Conservation (phyloP, 768 basidiomycete genomes). For the Xanthoconium stramineum region DNA sequence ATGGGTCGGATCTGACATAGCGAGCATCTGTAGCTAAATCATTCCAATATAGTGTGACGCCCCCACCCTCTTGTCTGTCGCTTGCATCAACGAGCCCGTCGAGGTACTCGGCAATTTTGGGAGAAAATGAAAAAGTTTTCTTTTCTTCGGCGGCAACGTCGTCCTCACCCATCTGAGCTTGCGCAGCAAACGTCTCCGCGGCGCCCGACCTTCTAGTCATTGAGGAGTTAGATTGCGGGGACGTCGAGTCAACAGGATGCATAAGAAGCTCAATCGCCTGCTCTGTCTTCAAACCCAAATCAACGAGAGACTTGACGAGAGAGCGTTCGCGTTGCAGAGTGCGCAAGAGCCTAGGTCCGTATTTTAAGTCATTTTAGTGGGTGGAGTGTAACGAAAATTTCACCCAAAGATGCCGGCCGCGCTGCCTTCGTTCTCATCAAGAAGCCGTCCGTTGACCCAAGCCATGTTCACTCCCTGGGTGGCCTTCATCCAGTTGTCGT, state of each 20-base stretch:
- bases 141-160: slow-evolving; percentile 50
- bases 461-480: slow-evolving; percentile 53
- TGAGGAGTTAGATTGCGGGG: slow-evolving; percentile 39
- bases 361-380: slow-evolving; percentile 5
- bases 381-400: slow-evolving; percentile 9
- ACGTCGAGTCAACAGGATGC: slow-evolving; percentile 52
- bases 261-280: slow-evolving; percentile 76
- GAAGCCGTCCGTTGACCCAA: slow-evolving; percentile 77
- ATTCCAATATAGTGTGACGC: slow-evolving; percentile 83
- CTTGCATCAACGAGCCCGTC: slow-evolving; percentile 90
- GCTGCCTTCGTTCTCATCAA: slow-evolving; percentile 63
- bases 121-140: slow-evolving; percentile 84
- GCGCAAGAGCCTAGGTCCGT: slow-evolving; percentile 53
- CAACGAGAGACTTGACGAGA: slow-evolving; percentile 54
- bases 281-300: slow-evolving; percentile 56
- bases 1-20: slow-evolving; percentile 51
- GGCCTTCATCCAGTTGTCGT: slow-evolving; percentile 50
- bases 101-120: slow-evolving; percentile 25
- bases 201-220: slow-evolving; percentile 3
- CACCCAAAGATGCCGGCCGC: slow-evolving; percentile 52
- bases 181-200: slow-evolving; percentile 4
- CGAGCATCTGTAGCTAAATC: slow-evolving; percentile 81
- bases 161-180: not conserved
- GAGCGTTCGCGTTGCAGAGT: slow-evolving; percentile 69
- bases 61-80: slow-evolving; percentile 77